phyloP scores from a whole-genome alignment of 176 grass and related monocot species.

The Rhynchospora pubera region DNA sequence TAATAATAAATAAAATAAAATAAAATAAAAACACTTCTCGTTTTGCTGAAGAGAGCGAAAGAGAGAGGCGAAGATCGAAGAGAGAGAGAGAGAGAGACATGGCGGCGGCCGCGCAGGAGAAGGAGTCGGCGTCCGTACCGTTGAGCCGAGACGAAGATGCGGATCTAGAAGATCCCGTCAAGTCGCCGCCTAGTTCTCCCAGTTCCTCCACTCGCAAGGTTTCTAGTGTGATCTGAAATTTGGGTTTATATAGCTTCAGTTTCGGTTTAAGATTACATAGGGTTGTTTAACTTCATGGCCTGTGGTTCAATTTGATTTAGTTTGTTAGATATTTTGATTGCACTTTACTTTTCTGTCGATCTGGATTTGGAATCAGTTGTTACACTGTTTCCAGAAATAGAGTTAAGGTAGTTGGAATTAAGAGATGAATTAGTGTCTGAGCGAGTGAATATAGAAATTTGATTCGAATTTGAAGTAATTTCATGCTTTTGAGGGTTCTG shows the following conservation, averaged over 20 bases:
- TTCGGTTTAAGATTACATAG: neutral
- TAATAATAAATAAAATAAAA: no score
- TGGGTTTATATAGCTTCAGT: neutral
- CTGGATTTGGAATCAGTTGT: neutral
- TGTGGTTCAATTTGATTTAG: neutral
- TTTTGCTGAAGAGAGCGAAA: neutral
- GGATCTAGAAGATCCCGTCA: slow-evolving; percentile 87
- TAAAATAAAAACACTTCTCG: neutral
- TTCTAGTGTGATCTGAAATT: neutral
- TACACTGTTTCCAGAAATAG: neutral
- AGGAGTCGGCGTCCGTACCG: slow-evolving; percentile 80
- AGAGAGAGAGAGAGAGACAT: neutral
- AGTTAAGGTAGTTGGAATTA: neutral
- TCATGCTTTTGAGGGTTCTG: neutral
- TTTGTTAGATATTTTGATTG: neutral
- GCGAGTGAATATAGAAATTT: neutral
- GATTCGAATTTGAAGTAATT: neutral
- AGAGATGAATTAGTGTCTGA: neutral
- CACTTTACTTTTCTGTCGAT: neutral
- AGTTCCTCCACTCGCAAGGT: slow-evolving; percentile 93
- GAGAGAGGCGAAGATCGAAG: no score
- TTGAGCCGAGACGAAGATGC: slow-evolving; percentile 64
- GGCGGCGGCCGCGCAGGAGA: slow-evolving; percentile 65
- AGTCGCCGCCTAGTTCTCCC: slow-evolving; percentile 69
- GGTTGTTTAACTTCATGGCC: neutral